Base-by-base conservation (phyloP, 495 filamentous ascomycete species). In the Xylaria nigripes region DNA sequence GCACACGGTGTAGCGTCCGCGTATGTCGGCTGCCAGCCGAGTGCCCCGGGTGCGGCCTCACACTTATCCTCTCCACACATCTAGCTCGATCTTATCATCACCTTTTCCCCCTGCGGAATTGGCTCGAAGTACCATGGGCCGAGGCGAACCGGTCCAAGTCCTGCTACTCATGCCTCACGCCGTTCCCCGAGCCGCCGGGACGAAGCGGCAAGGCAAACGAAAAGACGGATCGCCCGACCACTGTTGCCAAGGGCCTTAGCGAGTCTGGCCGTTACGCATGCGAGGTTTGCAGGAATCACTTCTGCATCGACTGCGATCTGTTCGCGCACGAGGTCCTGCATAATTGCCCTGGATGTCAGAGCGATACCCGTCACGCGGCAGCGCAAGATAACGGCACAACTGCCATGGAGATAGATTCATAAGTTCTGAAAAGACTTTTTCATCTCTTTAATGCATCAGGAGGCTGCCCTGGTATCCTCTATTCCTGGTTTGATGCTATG, bases 271-370 rank as follows among this genome's bases (percentile, higher is more conserved):
- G 93, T 51, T 98, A 98, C 65, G 85, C 85, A 55, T 98, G 93
- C 68, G 81, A 83, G 55, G 84, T 80, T 30, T 98, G 93, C 67
- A 67, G 76, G 6, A 85, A 87, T 46, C 89, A 95, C 67, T 98
- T 97, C 63, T 98, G 93, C 76, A 91, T 97, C 59, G 94, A 97
- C 66, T 98, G 94, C 64, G 94, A 97, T 70, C 79, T 96, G 5
- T 97, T 89, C 71, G 85, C 86, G 21, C 93, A 98, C 70, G 89
- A 95, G 70, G 81, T 89, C 3, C 77, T 95, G 40, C 91, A 98
- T 67, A 96, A 96, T 65, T 98, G 93, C 61, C 91, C 93, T 13
- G 90, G 90, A 0, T 98, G 93, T 67, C 87, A 95, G 72, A 88
- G 86, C 68, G 75, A 76, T 50, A 67, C 65, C 2, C 57, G 66